Base-by-base conservation (phyloP, 2,329 filamentous ascomycete species). In the Karstenula rhodostoma region DNA sequence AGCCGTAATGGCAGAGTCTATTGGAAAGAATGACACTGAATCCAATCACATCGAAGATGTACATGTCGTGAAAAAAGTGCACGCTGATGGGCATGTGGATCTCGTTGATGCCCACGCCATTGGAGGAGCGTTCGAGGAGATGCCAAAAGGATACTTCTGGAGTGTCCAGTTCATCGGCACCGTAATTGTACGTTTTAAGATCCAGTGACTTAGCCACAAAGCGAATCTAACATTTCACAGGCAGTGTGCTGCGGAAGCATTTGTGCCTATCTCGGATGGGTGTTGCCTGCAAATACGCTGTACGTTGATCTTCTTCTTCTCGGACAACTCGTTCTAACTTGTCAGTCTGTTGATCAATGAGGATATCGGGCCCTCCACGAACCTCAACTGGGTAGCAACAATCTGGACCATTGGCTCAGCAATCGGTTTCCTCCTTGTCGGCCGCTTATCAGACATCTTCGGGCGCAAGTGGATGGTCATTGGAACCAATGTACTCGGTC, bases 21-120 rank as follows among this genome's bases (percentile, higher is more conserved):
- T 52, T 3, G 60, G 65, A 42, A 63, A 64, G 44, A 55, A 50
- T 48, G 63, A 63, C 5, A 43, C 33, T 4, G 27, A 23, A 2
- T 53, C 44, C 23, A 46, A 59, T 22, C 57, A 67, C 3, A 42
- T 61, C 37, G 64, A 67, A 44, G 60, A 67, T 23, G 58, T 70
- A 22, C 60, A 69, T 47, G 67, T 67, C 17, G 67, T 73, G 22
- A 67, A 72, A 57, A 69, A 64, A 42, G 64, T 73, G 9, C 73
- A 81, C 58, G 73, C 78, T 12, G 81, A 82, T 62, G 80, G 80
- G 25, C 76, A 76, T 13, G 67, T 82, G 52, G 78, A 82, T 68
- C 75, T 78, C 52, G 72, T 82, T 60, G 80, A 81, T 61, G 65
- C 74, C 3, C 72, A 79, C 33, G 80, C 79, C 44, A 68, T 82